phyloP scores from a whole-genome alignment of 345 rosid species.

The Abelmoschus esculentus region DNA sequence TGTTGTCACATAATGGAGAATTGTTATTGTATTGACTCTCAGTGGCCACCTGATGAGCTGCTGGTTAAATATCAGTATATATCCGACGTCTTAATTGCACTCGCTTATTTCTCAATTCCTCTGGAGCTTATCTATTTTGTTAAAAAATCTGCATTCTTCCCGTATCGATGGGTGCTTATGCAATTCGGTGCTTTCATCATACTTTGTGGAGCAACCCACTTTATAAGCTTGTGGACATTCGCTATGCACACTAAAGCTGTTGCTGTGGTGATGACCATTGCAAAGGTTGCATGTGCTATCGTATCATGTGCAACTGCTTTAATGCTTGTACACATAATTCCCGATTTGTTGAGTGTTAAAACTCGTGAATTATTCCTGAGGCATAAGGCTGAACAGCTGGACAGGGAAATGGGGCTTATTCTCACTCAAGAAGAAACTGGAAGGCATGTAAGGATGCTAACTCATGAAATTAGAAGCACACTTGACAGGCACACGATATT shows the following conservation, averaged over 20 bases:
- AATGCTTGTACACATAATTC: conserved; percentile 87
- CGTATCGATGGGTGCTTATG: conserved; percentile 93
- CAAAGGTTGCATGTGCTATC: conserved; percentile 73
- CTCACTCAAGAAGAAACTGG: conserved; percentile 91
- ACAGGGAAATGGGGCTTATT: conserved; percentile 81
- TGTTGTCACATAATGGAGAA: conserved; percentile 43
- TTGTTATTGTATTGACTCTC: conserved; percentile 74
- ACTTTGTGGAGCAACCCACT: conserved; percentile 92
- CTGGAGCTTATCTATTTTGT: conserved; percentile 81
- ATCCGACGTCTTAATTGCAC: conserved; percentile 75
- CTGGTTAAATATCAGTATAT: conserved; percentile 84
- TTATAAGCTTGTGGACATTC: conserved; percentile 85
- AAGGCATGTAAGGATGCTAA: conserved; percentile 88
- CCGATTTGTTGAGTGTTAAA: conserved; percentile 75
- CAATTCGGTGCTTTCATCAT: conserved; percentile 92
- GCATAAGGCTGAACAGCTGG: conserved; percentile 77
- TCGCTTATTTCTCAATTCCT: conserved; percentile 92
- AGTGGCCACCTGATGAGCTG: conserved; percentile 63
- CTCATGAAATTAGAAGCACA: conserved; percentile 91
- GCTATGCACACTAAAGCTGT: conserved; percentile 71
- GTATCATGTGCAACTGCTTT: conserved; percentile 88
- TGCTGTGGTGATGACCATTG: conserved; percentile 71
- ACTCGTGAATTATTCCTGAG: conserved; percentile 72
- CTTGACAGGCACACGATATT: conserved; percentile 78
- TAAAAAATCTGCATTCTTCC: conserved; percentile 80